Evolutionary conservation across 1,284 basidiomycete species (phyloP), one percentile per base, ranked within the genome.

Genomic region (Porodaedalea pini): DNA sequence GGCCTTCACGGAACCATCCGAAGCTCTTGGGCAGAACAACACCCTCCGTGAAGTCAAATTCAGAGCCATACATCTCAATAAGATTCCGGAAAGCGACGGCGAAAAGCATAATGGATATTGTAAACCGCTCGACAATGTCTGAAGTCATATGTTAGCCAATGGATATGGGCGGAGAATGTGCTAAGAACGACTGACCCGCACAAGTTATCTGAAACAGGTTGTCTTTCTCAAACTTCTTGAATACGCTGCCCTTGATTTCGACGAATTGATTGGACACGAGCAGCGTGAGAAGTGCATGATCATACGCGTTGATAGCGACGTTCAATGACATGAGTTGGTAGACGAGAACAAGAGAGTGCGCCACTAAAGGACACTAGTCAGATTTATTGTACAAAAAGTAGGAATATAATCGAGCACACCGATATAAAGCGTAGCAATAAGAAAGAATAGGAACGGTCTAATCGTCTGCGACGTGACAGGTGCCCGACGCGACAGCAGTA

Each of bases 141-240:
- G 64, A 19, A 34, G 4, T 50, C 23, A 39, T 45, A 34, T 51
- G 40, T 54, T 27, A 49, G 15, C 56, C 54, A 29, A 41, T 41
- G 41, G 37, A 19, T 41, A 3, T 4, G 51, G 19, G 4, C 15
- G 15, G 19, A 29, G 13, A 34, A 44, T n/a, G 32, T 8, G 27
- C n/a, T 29, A 32, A 6, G 17, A 25, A 15, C 25, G 21, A 65
- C 76, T 57, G 62, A 92, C 92, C 90, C 62, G 94, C 95, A 67
- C 94, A 98, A 57, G 94, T 97, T 62, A 99, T 95, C 71, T 99
- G 97, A 69, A 99, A 98, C n/a, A 99, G 80, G 67, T 92, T 98
- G 68, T 99, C 97, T 71, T 98, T 99, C 70, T 99, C 97, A 66
- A 99, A 99, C 70, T 92, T 98, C 74, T 99, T 99, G 82, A 99